Evolutionary conservation across 768 basidiomycete species (phyloP).

Genomic region (Lactarius psammicola): DNA sequence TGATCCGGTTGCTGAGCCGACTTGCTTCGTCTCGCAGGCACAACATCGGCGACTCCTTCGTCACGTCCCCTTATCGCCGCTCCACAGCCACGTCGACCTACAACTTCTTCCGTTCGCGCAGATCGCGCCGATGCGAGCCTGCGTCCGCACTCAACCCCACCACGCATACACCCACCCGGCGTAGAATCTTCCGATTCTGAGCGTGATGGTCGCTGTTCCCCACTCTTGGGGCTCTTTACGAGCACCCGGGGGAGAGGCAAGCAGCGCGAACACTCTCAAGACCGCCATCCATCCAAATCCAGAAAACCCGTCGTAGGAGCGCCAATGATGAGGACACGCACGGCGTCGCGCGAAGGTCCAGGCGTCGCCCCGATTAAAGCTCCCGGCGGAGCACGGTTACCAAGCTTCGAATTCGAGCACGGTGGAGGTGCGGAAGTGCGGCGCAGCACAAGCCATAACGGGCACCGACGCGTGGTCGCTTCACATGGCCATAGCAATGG

Average conservation of each 20-base stretch:
- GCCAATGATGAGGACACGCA: conserved; percentile 24
- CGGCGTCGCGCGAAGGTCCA: conserved; percentile 27
- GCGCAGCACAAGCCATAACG: conserved; percentile 22
- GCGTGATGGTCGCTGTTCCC: conserved; percentile 38
- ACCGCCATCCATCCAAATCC: neutral
- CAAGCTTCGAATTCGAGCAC: conserved; percentile 25
- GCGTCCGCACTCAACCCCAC: conserved; percentile 29
- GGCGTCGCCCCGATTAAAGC: neutral
- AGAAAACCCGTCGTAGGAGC: conserved; percentile 24
- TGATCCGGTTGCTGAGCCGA: neutral
- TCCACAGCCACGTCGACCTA: conserved; percentile 13
- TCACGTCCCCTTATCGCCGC: conserved; percentile 15
- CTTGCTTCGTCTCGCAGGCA: neutral
- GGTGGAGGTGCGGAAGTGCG: conserved; percentile 3
- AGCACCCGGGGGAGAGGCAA: conserved; percentile 27
- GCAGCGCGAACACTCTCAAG: conserved; percentile 14
- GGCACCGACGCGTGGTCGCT: conserved; percentile 11
- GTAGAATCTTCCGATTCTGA: conserved; percentile 26
- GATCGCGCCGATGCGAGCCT: neutral
- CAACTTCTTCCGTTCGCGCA: conserved; percentile 2
- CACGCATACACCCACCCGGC: conserved; percentile 23
- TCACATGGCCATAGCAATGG: conserved; percentile 5
- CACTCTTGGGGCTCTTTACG: conserved; percentile 34
- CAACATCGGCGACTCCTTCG: conserved; percentile 1
- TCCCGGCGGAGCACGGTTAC: conserved; percentile 3